Evolutionary conservation across 176 grass and related monocot genomes (phyloP).

Genomic region (bread wheat (Triticum aestivum)): DNA sequence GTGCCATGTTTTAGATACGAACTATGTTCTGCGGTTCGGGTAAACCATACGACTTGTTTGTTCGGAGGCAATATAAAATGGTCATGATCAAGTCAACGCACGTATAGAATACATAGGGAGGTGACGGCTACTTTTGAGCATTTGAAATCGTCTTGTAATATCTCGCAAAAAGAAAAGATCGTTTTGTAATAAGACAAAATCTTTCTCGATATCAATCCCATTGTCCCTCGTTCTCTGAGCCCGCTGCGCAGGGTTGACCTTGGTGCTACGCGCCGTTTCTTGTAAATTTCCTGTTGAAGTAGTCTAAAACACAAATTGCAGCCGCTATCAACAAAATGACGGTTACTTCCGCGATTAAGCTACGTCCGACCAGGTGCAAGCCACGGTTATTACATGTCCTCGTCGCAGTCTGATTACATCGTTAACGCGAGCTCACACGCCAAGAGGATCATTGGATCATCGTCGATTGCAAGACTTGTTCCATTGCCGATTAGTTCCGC

Average conservation of each 20-base stretch:
- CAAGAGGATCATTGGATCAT: not conserved
- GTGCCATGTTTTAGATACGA: too few species aligned
- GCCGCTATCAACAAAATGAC: not conserved
- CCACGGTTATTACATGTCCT: not conserved
- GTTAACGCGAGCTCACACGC: not conserved
- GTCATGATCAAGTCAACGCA: not conserved
- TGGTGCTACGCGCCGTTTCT: not conserved
- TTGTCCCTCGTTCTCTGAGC: too few species aligned
- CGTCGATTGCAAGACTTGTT: not conserved
- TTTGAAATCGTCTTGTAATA: not conserved
- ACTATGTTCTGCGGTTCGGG: not conserved
- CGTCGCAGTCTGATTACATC: slow-evolving; percentile 24
- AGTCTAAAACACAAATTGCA: not conserved
- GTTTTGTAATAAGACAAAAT: not conserved
- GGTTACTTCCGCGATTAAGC: not conserved
- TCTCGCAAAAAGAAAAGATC: too few species aligned
- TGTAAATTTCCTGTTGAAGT: not conserved
- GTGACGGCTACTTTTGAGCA: not conserved
- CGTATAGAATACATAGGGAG: not conserved
- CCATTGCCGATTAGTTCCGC: not conserved
- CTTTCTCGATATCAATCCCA: too few species aligned
- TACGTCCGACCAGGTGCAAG: not conserved
- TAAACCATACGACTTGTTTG: not conserved
- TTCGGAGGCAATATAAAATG: not conserved
- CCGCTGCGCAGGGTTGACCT: not conserved